These are phyloP conservation scores for Boletus putidus DNA, from an alignment of 1,284 basidiomycete genomes.

Conservation along the genomic window DNA sequence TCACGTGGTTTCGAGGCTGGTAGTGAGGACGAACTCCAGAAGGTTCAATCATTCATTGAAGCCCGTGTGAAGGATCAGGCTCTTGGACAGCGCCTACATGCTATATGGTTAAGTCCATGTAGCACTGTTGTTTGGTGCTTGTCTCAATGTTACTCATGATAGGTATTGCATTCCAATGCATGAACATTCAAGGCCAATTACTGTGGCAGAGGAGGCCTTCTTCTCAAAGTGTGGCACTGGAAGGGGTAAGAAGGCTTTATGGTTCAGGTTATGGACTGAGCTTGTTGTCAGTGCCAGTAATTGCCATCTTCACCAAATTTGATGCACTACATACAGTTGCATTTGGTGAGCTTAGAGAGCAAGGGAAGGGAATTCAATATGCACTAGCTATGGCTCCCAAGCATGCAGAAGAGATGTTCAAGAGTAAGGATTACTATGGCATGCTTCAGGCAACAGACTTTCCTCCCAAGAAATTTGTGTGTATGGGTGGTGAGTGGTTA, in stretches of 20 bases:
- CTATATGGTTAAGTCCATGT: conserved; percentile 28
- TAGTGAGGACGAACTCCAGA: conserved; percentile 19
- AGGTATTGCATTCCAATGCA: conserved; percentile 26
- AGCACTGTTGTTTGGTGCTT: too few relatives aligned
- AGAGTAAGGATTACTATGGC: neutral
- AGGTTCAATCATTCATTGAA: conserved; percentile 27
- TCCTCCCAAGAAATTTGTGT: conserved; percentile 1
- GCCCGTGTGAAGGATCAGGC: neutral
- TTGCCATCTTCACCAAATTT: conserved; percentile 19
- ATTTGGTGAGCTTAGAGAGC: neutral
- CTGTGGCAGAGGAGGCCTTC: conserved; percentile 13
- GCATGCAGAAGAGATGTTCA: neutral
- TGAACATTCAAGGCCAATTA: conserved; percentile 6
- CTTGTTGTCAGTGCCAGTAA: conserved; percentile 14
- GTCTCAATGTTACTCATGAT: neutral
- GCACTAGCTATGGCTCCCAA: neutral
- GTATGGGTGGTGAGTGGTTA: neutral
- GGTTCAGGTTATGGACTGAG: neutral
- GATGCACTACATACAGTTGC: conserved; percentile 16
- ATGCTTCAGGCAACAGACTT: neutral
- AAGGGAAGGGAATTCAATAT: neutral
- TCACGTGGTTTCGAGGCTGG: conserved; percentile 36
- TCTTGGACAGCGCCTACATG: conserved; percentile 27
- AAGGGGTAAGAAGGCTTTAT: neutral
- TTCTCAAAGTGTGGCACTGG: conserved; percentile 19